These are phyloP conservation scores for Tricladium varicosporioides DNA, from an alignment of 2,329 filamentous ascomycete genomes.

Conservation along the genomic window DNA sequence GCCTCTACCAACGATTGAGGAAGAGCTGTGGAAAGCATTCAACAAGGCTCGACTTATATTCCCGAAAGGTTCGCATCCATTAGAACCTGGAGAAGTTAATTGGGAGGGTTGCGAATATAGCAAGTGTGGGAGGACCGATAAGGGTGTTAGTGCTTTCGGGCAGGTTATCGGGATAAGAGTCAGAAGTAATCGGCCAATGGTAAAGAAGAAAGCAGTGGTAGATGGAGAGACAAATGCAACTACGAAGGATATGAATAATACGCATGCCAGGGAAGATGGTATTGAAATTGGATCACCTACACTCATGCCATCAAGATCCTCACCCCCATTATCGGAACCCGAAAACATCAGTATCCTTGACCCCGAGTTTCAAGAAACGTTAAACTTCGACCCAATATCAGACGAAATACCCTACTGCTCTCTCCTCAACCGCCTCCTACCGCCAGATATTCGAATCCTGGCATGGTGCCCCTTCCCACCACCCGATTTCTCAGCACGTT, in stretches of 20 bases:
- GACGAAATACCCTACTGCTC: slow-evolving; percentile 85
- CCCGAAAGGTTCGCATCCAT: slow-evolving; percentile 47
- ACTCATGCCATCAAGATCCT: slow-evolving; percentile 20
- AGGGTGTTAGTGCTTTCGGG: slow-evolving; percentile 93
- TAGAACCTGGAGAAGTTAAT: slow-evolving; percentile 57
- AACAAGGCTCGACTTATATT: slow-evolving; percentile 80
- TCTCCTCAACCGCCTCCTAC: slow-evolving; percentile 82
- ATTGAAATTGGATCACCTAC: slow-evolving; percentile 28
- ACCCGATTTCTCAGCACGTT: slow-evolving; percentile 80
- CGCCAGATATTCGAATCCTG: slow-evolving; percentile 83
- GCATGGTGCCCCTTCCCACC: slow-evolving; percentile 90
- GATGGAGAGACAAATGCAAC: slow-evolving; percentile 12
- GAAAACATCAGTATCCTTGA: slow-evolving; percentile 22
- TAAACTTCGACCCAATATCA: slow-evolving; percentile 62
- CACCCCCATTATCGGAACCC: slow-evolving; percentile 15
- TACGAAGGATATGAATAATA: slow-evolving; percentile 22
- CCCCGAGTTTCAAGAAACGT: slow-evolving; percentile 29
- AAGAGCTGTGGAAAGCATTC: slow-evolving; percentile 89
- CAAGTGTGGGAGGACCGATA: slow-evolving; percentile 91
- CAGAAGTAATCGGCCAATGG: slow-evolving; percentile 70
- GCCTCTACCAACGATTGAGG: slow-evolving; percentile 79
- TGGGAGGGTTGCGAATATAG: slow-evolving; percentile 88
- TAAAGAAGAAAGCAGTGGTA: slow-evolving; percentile 28
- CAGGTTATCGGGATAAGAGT: slow-evolving; percentile 87
- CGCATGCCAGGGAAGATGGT: slow-evolving; percentile 23